A percentile compares a stretch with the other conserved stretches of the same genome.
phyloP scores from a whole-genome alignment of 495 filamentous ascomycete species.

The Penicillium pulvis region DNA sequence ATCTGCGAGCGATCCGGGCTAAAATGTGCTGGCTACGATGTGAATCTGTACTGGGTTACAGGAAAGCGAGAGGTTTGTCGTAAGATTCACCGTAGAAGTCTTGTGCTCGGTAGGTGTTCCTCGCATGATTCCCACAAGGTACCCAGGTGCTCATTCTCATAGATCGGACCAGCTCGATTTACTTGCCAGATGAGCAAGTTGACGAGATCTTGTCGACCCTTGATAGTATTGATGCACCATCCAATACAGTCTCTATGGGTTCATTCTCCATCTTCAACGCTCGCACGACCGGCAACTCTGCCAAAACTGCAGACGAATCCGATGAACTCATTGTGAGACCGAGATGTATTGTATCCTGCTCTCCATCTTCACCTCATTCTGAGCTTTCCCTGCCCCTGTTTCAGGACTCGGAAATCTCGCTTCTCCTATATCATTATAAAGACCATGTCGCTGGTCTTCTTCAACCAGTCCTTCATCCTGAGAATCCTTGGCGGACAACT shows the following conservation, averaged over 20 bases:
- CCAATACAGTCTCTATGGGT: slow-evolving; percentile 3
- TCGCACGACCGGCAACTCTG: not conserved
- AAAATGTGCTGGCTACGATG: slow-evolving; percentile 12
- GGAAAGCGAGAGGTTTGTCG: slow-evolving; percentile 2
- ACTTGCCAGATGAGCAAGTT: slow-evolving; percentile 6
- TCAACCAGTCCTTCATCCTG: slow-evolving; percentile 14
- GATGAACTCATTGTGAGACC: not conserved
- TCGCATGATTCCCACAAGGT: not conserved
- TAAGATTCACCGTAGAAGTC: slow-evolving; percentile 3
- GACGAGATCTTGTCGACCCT: slow-evolving; percentile 7
- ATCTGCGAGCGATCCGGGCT: slow-evolving; percentile 8
- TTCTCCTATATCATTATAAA: slow-evolving; percentile 18
- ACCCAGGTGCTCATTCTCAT: not conserved
- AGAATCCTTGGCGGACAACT: slow-evolving; percentile 18
- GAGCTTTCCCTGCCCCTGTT: slow-evolving; percentile 6
- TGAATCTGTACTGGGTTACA: slow-evolving; percentile 8
- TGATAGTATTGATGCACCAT: slow-evolving; percentile 2
- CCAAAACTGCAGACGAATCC: not conserved
- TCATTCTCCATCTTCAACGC: slow-evolving; percentile 11
- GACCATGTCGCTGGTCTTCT: slow-evolving; percentile 18
- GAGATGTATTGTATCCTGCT: not conserved
- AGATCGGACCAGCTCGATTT: slow-evolving; percentile 11
- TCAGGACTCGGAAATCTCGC: slow-evolving; percentile 3
- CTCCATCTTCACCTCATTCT: not conserved
- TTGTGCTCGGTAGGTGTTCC: slow-evolving; percentile 7